Evolutionary conservation across 1,139 yeast species (phyloP), one percentile per base, ranked within the genome.

Genomic region (Taiozyma onychis): DNA sequence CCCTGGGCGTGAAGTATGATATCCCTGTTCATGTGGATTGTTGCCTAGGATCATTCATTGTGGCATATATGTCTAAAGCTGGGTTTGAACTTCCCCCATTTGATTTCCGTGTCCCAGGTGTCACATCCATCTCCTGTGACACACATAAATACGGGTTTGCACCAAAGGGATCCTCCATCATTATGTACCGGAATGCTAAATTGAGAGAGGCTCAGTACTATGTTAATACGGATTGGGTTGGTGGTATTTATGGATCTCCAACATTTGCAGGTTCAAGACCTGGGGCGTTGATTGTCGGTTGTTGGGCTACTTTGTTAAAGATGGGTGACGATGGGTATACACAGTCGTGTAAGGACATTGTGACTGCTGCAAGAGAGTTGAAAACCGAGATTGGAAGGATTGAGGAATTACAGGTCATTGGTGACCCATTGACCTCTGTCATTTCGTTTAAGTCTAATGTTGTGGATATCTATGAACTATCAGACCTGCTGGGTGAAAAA

Each of bases 141-240:
- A 91, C 98, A 18, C 99, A 93, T 74, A 93, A 93, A 68, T 93
- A 93, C 64, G 99, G 98, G 2, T 93, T 91, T 74, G 97, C 98
- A 10, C 98, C 99, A 44, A 93, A 93, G 68, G 99, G 99, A 6
- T 86, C 96, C 0, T 89, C 97, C 1, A 78, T 91, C 41, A 87
- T 93, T 59, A 86, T 93, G 96, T 93, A 93, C 68, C 77, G 97
- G 47, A 70, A 75, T 54, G 64, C 77, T 1, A 75, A 77, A 54
- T 74, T 89, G 52, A 77, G 99, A 50, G 80, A 79, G 58, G 78
- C 86, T 61, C 99, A 93, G 69, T 93, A 93, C 68, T 93, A 85
- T 66, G 78, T 91, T 35, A 77, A 83, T 51, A 74, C 90, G 2
- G 88, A 84, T 54, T 93, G 99, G 99, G 75, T 84, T 9, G 99